Base-by-base conservation (phyloP, 805 yeast species). In the Spathaspora passalidarum region DNA sequence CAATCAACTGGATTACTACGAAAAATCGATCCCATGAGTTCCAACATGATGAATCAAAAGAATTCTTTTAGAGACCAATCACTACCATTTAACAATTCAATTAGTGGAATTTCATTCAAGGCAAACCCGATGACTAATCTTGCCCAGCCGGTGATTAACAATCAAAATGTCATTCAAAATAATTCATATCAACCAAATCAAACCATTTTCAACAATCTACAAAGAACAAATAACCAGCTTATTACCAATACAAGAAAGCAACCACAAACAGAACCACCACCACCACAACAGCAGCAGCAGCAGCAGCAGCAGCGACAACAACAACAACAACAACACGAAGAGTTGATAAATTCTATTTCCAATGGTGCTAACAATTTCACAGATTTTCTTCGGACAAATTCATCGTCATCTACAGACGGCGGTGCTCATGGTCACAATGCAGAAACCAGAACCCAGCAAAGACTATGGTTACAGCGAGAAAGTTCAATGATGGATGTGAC, bases 381-480 rank as follows among this genome's bases (percentile, higher is more conserved):
- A 14, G 59, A 62, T 49, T 66, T 64, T 38, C 56, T 66, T 29
- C 56, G 35, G 20, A 40, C 46, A 6, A 53, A 51, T 38, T 45
- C 45, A 35, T 46, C 50, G 9, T 29, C 48, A 26, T 40, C 45
- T 6, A 47, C 56, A 10, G n/a, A 8, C 13, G 22, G 40, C 32
- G 32, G n/a, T 11, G 17, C 41, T 22, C 11, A 26, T 25, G 36
- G 44, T 6, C 43, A 45, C 32, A 46, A 44, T 44, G 43, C 49
- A 16, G 87, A 82, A 49, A 81, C 88, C 1, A 73, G 96, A 65
- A 87, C 96, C 0, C 96, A 88, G 58, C 94, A 86, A 58, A 78
- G 83, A 50, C 73, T 89, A 43, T 88, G 96, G 96, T 68, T 88
- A 26, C 96, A 86, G 61, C 72, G 92, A 52, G 92, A 86, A 53